Conservation (phyloP, 306 rosid genomes). For the Crataegus laevigata region DNA sequence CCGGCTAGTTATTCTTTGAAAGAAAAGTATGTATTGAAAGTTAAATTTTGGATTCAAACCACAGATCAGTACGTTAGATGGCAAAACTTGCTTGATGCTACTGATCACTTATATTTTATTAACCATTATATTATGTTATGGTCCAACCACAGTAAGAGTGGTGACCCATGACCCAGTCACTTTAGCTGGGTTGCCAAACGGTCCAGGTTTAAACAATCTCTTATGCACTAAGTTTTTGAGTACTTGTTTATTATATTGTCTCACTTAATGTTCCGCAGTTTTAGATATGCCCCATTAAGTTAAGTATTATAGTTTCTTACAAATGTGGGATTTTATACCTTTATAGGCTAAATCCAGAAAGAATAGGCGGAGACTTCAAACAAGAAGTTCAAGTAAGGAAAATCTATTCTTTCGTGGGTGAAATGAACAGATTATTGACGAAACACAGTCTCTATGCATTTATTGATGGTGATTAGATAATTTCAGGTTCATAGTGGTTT, state of each 20-base stretch:
- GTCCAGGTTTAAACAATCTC: neutral
- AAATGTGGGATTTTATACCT: conserved; percentile 8
- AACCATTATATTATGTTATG: neutral
- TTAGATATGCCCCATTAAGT: neutral
- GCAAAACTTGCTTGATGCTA: neutral
- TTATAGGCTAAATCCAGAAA: conserved; percentile 84
- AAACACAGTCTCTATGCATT: neutral
- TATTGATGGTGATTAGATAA: conserved; percentile 16
- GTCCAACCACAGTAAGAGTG: neutral
- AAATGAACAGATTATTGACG: conserved; percentile 6
- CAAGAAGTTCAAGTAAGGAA: conserved; percentile 86
- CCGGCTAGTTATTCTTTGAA: neutral
- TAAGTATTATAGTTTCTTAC: conserved; percentile 3
- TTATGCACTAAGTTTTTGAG: neutral
- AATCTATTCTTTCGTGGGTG: conserved; percentile 13
- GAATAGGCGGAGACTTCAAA: conserved; percentile 97
- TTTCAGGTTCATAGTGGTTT: conserved; percentile 97
- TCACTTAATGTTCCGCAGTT: neutral
- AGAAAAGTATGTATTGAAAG: neutral
- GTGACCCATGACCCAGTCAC: neutral
- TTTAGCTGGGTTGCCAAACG: neutral
- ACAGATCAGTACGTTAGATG: neutral
- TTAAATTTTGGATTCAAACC: neutral
- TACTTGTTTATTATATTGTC: neutral
- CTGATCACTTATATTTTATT: neutral